Percentiles rank a stretch among this genome's conserved stretches.
Evolutionary conservation across 805 yeast species (phyloP).

Genomic region (Kazachstania africana): DNA sequence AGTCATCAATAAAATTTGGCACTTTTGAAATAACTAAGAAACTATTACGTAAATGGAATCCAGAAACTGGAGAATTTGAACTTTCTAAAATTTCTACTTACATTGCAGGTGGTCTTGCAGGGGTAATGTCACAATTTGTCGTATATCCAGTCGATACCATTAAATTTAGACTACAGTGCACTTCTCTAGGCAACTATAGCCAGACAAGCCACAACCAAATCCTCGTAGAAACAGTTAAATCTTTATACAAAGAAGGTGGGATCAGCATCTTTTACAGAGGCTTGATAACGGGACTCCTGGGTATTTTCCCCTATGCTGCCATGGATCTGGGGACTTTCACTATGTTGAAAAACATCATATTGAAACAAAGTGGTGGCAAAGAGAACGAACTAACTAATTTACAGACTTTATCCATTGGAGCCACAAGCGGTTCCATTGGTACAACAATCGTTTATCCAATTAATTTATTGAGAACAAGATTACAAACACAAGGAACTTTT

Average conservation of each 20-base stretch:
- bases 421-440: conserved; percentile 89
- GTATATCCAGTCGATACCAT: conserved; percentile 94
- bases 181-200: too few species aligned
- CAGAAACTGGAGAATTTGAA: conserved; percentile 46
- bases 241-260: conserved; percentile 77
- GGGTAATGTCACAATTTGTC: conserved; percentile 82
- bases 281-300: conserved; percentile 78
- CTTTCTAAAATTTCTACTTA: conserved; percentile 72
- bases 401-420: conserved; percentile 83
- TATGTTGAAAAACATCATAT: conserved; percentile 68
- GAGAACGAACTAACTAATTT: conserved; percentile 69
- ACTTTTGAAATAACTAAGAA: conserved; percentile 83
- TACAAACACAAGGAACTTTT: conserved; percentile 95
- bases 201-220: too few species aligned
- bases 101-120: conserved; percentile 92
- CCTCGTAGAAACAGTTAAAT: conserved; percentile 44
- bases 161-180: conserved; percentile 89
- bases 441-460: conserved; percentile 93
- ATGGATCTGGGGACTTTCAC: conserved; percentile 89
- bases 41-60: conserved; percentile 61
- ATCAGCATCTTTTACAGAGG: conserved; percentile 74
- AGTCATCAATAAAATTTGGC: conserved; percentile 94
- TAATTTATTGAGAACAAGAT: conserved; percentile 79
- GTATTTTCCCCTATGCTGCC: conserved; percentile 97
- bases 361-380: conserved; percentile 46